Evolutionary conservation across 371 early-diverging fungal species (phyloP).

Genomic region (Mortierella sp.): DNA sequence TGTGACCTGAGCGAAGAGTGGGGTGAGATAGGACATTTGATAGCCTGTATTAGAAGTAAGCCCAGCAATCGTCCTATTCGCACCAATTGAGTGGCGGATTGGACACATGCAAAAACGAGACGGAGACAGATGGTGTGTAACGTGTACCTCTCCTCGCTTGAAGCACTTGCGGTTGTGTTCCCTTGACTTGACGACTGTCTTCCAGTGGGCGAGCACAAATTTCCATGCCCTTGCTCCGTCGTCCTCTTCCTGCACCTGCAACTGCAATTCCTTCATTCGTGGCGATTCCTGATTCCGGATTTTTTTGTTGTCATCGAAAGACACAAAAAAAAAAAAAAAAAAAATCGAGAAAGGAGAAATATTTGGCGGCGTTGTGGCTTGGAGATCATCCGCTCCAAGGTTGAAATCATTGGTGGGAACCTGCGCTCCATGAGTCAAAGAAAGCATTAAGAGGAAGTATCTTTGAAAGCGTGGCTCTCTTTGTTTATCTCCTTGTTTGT

Average conservation of each 20-base stretch:
- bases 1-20: slow-evolving; percentile 45
- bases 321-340: background rate
- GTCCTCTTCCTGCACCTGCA: slow-evolving; percentile 30
- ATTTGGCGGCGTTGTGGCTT: slow-evolving; percentile 12
- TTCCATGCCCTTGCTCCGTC: slow-evolving; percentile 47
- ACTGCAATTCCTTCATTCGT: slow-evolving; percentile 31
- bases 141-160: slow-evolving; percentile 47
- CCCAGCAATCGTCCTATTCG: no score
- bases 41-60: no score
- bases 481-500: no score
- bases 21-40: background rate
- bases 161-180: slow-evolving; percentile 52
- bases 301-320: background rate
- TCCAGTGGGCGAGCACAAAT: slow-evolving; percentile 50
- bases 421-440: slow-evolving; percentile 3
- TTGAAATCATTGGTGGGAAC: background rate
- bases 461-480: no score
- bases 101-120: background rate
- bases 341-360: no score
- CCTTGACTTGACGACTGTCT: slow-evolving; percentile 46
- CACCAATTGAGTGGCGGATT: background rate
- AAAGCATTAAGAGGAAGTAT: no score
- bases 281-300: background rate
- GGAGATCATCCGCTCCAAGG: background rate
- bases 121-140: background rate